Evolutionary conservation across 163 green algal genomes (phyloP).

Genomic region (Scenedesmus sp.): DNA sequence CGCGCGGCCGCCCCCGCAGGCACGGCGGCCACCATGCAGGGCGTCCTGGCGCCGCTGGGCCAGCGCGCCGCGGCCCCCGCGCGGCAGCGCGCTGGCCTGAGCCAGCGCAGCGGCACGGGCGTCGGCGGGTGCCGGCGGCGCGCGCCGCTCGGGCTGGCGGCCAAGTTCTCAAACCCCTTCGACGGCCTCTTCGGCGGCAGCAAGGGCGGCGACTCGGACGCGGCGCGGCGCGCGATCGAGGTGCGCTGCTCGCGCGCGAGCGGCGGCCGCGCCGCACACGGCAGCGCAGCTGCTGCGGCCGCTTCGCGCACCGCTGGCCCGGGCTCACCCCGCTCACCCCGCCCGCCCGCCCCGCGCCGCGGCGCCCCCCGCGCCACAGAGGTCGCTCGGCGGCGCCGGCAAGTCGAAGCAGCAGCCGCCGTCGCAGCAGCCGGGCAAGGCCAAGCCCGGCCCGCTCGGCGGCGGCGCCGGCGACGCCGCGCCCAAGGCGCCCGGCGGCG

Average conservation of each 20-base stretch:
- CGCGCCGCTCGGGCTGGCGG: constrained; percentile 13
- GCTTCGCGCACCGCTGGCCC: too few species aligned
- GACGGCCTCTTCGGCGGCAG: constrained; percentile 37
- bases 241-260: too few species aligned
- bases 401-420: constrained; percentile 22
- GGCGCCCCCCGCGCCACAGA: too few species aligned
- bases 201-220: constrained; percentile 21
- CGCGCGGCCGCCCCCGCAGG: background rate
- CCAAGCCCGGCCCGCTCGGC: constrained; percentile 6
- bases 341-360: too few species aligned
- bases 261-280: too few species aligned
- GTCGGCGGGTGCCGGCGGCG: constrained; percentile 28
- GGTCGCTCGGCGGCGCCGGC: constrained; percentile 19
- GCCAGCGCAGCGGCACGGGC: too few species aligned
- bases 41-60: too few species aligned
- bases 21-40: constrained; percentile 20
- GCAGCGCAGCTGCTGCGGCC: too few species aligned
- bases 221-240: constrained; percentile 38
- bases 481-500: background rate
- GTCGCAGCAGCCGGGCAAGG: constrained; percentile 9
- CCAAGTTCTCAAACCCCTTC: constrained; percentile 37
- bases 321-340: too few species aligned
- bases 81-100: constrained; percentile 22
- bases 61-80: background rate
- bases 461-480: background rate